phyloP scores from a whole-genome alignment of 2,329 filamentous ascomycete species.

The Escovopsis sp. region DNA sequence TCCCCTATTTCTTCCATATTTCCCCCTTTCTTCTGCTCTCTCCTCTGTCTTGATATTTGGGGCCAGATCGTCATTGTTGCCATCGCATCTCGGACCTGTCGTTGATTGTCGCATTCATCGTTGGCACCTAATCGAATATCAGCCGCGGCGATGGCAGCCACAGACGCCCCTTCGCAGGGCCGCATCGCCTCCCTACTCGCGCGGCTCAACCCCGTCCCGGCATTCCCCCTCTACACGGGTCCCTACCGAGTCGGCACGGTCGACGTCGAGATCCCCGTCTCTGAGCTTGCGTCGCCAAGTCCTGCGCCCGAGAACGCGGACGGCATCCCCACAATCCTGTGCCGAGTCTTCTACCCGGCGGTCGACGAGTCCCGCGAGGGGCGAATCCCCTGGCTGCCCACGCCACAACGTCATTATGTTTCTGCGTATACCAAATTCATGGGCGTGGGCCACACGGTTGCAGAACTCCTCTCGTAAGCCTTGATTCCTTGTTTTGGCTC shows the following conservation, averaged over 20 bases:
- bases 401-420: conserved; percentile 59
- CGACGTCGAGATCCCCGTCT: conserved; percentile 65
- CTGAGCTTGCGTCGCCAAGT: conserved; percentile 40
- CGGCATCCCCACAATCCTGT: conserved; percentile 56
- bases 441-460: conserved; percentile 44
- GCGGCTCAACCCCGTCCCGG: conserved; percentile 51
- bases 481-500: neutral
- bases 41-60: neutral
- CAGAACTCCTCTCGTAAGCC: conserved; percentile 45
- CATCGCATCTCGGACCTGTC: neutral
- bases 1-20: neutral
- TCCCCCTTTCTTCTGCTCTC: neutral
- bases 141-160: conserved; percentile 1
- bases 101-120: neutral
- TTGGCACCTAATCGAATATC: conserved; percentile 1
- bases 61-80: conserved; percentile 5
- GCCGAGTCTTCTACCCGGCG: conserved; percentile 71
- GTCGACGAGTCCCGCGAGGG: conserved; percentile 35
- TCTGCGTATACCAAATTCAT: conserved; percentile 65
- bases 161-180: conserved; percentile 12
- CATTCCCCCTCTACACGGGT: conserved; percentile 62
- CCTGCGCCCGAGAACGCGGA: conserved; percentile 36
- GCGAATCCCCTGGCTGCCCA: conserved; percentile 61
- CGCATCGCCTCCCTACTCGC: conserved; percentile 35
- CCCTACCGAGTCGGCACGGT: conserved; percentile 66